Evolutionary conservation across 116 monocot genomes (phyloP), one percentile per base, ranked within the genome.

Genomic region (Posidonia oceanica): DNA sequence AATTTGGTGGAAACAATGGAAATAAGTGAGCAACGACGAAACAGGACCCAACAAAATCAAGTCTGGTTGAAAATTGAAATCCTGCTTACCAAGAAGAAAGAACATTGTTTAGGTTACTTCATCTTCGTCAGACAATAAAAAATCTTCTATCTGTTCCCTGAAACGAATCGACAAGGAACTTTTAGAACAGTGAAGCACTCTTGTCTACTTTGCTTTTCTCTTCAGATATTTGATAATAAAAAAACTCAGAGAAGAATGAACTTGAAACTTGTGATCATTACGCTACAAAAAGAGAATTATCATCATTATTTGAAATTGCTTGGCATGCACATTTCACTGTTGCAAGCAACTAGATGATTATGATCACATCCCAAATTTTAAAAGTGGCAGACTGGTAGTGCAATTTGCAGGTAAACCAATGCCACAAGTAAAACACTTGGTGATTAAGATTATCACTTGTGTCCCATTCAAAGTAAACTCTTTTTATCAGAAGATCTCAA

Each of bases 141-240:
- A 92, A 63, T 98, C 90, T 64, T 87, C 62, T 66, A 98, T 87
- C 78, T 92, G 85, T 44, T 98, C 87, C 77, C 93, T 98, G 79
- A 71, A 69, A 38, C 3, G 59, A 70, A 70, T 7, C 52, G 57
- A 56, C 57, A 54, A 70, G 7, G 54, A n/a, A 66, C 44, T 41
- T 4, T 17, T 39, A 65, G 40, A 3, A 42, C 3, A 13, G 8
- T 42, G 42, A 8, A 42, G 42, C 18, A 10, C 29, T 22, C 29
- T n/a, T n/a, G 29, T 36, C 14, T 61, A 21, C 22, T 61, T 12
- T 36, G 23, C 21, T 13, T 61, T 13, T 61, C 14, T 36, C 61
- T 36, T 61, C 14, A 4, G 61, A 14, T 12, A 21, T 61, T 61
- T 29, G 22, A 12, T 13, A 14, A 4, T 16, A 4, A 7, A 36